phyloP scores from a whole-genome alignment of 2,329 filamentous ascomycete genomes.

The Didymella pinodella region DNA sequence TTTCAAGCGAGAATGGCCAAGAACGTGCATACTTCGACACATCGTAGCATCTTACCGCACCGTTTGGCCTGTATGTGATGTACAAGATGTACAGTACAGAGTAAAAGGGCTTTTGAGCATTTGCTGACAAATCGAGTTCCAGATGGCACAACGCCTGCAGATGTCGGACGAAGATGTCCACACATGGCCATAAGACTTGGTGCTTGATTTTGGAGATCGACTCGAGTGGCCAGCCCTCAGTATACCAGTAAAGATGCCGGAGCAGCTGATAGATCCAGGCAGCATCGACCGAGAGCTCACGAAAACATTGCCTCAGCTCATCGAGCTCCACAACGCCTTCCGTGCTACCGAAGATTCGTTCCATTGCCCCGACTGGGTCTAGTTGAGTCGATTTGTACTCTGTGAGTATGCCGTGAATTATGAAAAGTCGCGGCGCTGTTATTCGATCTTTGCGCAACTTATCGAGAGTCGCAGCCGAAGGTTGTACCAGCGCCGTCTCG shows the following conservation, averaged over 20 bases:
- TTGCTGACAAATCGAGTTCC: neutral
- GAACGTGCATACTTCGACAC: neutral
- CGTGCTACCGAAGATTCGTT: neutral
- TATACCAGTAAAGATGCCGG: neutral
- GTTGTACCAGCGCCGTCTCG: neutral
- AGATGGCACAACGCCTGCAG: neutral
- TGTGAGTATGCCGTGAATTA: neutral
- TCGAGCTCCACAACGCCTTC: neutral
- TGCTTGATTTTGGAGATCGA: neutral
- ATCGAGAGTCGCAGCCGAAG: neutral
- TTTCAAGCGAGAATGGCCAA: neutral
- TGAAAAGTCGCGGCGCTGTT: neutral
- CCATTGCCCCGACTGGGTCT: neutral
- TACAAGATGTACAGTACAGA: neutral
- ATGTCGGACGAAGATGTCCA: neutral
- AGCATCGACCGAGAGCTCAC: neutral
- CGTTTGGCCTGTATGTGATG: accelerated
- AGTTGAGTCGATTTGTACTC: neutral
- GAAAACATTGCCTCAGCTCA: neutral
- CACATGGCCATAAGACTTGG: neutral
- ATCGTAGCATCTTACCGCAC: neutral
- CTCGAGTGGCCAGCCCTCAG: neutral
- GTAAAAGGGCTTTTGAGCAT: neutral
- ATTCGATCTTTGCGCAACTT: neutral
- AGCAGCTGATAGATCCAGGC: neutral